Conservation (phyloP, 192 early-diverging fungal species). For the Backusella morwellensis region DNA sequence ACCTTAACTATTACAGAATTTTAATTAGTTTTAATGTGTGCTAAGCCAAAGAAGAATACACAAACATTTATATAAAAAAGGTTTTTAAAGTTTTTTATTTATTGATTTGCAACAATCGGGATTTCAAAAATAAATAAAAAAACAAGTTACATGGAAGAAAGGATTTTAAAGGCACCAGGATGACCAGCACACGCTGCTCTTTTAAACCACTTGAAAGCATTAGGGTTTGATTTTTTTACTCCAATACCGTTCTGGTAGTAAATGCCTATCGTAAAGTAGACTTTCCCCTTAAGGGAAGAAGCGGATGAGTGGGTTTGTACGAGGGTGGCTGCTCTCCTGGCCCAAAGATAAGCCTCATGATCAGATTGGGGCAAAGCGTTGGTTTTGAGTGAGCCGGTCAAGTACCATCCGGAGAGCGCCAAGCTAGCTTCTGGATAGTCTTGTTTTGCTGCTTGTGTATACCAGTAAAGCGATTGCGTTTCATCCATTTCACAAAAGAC, state of each 20-base stretch:
- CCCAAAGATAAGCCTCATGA: constrained; percentile 55
- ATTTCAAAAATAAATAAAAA: not conserved
- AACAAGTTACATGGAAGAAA: not conserved
- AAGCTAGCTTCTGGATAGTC: constrained; percentile 54
- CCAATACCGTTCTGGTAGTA: constrained; percentile 60
- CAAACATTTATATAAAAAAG: not conserved
- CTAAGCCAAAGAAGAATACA: not conserved
- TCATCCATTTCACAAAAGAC: constrained; percentile 46
- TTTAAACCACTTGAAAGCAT: constrained; percentile 55
- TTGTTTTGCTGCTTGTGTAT: constrained; percentile 52
- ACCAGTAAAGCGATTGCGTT: constrained; percentile 46
- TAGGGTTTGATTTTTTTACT: constrained; percentile 12
- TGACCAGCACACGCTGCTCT: constrained; percentile 58
- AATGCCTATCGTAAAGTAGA: constrained; percentile 56
- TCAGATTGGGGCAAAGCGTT: constrained; percentile 51
- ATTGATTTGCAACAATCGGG: not conserved
- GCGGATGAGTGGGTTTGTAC: constrained; percentile 38
- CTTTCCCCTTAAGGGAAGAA: constrained; percentile 37
- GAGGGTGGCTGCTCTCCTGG: constrained; percentile 34
- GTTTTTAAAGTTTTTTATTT: not conserved
- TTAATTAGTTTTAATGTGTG: not conserved
- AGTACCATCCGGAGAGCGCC: constrained; percentile 57
- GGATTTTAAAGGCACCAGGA: constrained; percentile 35
- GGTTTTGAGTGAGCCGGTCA: constrained; percentile 41
- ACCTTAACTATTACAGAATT: not conserved